Percentiles rank a stretch among this genome's conserved stretches.
These are phyloP conservation scores for Sporothrix humicola DNA, from an alignment of 2,329 filamentous ascomycete species.

Conservation along the genomic window DNA sequence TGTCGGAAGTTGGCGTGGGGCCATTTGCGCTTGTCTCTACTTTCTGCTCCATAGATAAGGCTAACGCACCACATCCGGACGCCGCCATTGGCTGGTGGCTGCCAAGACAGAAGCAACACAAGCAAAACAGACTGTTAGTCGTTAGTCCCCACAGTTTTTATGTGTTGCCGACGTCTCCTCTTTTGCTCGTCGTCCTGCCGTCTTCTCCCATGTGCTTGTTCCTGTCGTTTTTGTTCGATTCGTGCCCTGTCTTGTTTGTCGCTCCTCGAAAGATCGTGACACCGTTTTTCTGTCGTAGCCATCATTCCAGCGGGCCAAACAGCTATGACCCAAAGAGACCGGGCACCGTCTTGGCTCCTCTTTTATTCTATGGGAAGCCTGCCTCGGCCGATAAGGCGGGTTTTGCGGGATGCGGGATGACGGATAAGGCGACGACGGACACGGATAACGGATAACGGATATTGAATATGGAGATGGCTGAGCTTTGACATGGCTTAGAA, in stretches of 20 bases:
- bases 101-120: background rate
- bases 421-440: background rate
- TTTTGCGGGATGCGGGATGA: background rate
- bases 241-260: too few species aligned
- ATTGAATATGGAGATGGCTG: background rate
- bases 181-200: background rate
- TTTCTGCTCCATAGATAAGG: slow-evolving; percentile 18
- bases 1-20: background rate
- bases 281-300: too few species aligned
- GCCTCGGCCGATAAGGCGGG: background rate
- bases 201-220: slow-evolving; percentile 5
- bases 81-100: slow-evolving; percentile 1
- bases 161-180: background rate
- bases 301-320: too few species aligned
- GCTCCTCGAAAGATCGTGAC: too few species aligned
- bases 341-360: slow-evolving; percentile 11
- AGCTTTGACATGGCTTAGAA: background rate
- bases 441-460: background rate
- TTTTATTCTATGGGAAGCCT: background rate
- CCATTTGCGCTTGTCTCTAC: background rate
- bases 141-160: background rate
- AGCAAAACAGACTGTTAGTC: too few species aligned
- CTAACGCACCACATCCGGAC: background rate
- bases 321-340: too few species aligned
- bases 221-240: background rate